Conservation (phyloP, 225 moss, liverwort and hornwort genomes). For the Polytrichum commune region DNA sequence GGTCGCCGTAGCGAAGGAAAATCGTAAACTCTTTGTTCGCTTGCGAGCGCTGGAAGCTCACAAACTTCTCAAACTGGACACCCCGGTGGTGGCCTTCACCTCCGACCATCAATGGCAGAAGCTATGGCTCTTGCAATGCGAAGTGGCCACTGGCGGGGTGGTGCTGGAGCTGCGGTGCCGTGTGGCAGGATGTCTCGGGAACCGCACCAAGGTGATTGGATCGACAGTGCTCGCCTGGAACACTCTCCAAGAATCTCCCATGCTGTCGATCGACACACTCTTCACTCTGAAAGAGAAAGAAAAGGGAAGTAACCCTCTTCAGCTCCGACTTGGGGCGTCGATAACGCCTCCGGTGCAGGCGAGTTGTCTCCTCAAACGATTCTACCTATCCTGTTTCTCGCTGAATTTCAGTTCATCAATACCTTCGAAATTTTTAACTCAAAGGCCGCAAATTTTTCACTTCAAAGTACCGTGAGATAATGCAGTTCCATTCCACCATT, state of each 20-base stretch:
- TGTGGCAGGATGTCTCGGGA: constrained; percentile 47
- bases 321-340: constrained; percentile 51
- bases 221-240: constrained; percentile 59
- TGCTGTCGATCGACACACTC: constrained; percentile 58
- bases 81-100: constrained; percentile 31
- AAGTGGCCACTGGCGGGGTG: constrained; percentile 66
- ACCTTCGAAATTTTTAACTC: no score
- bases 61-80: constrained; percentile 75
- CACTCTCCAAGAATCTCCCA: constrained; percentile 41
- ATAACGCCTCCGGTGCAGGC: constrained; percentile 79
- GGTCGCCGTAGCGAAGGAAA: constrained; percentile 16
- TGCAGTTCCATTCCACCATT: no score
- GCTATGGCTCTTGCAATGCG: constrained; percentile 79
- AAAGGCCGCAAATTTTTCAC: no score
- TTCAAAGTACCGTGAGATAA: no score
- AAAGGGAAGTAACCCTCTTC: constrained; percentile 23
- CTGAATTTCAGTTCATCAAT: no score
- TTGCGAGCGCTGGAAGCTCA: constrained; percentile 63
- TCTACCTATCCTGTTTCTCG: no score
- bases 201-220: constrained; percentile 44
- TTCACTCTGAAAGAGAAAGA: constrained; percentile 45
- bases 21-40: constrained; percentile 57
- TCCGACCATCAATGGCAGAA: constrained; percentile 75
- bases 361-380: neutral
- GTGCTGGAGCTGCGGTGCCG: constrained; percentile 68